Conservation (phyloP, 257 asterid species). For the Avicennia marina region DNA sequence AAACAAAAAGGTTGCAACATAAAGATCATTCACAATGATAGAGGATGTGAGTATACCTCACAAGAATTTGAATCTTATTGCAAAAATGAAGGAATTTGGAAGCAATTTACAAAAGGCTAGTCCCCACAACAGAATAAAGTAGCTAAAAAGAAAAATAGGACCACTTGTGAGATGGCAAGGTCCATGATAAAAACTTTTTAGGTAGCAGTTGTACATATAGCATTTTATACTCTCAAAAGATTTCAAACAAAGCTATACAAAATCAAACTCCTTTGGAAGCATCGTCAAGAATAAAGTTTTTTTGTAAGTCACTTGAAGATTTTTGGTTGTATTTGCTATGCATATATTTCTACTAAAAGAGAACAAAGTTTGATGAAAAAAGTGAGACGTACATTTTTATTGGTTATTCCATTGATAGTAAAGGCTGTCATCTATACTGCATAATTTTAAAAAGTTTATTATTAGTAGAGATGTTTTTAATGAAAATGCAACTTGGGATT, state of each 20-base stretch:
- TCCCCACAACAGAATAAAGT: not conserved
- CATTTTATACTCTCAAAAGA: not conserved
- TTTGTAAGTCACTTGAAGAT: not conserved
- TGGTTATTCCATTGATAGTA: not conserved
- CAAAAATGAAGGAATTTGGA: not conserved
- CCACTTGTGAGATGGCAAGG: not conserved
- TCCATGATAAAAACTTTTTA: not conserved
- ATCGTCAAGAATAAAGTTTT: not conserved
- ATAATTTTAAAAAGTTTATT: not conserved
- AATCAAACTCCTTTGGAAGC: not conserved
- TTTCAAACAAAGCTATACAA: not conserved
- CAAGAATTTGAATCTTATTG: not conserved
- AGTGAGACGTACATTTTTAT: not conserved
- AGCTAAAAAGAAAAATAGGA: not conserved
- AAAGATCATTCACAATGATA: not conserved
- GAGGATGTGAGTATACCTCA: not conserved
- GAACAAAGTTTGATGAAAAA: not conserved
- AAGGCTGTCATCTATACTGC: not conserved
- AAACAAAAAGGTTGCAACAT: not conserved
- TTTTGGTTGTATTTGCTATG: not conserved
- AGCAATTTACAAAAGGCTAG: not conserved
- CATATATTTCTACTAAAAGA: not conserved
- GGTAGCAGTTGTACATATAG: not conserved
- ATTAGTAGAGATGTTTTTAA: not conserved
- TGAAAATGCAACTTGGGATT: not conserved